Evolutionary conservation across 192 early-diverging fungal genomes (phyloP).

Genomic region (Backusella tarrabulga): DNA sequence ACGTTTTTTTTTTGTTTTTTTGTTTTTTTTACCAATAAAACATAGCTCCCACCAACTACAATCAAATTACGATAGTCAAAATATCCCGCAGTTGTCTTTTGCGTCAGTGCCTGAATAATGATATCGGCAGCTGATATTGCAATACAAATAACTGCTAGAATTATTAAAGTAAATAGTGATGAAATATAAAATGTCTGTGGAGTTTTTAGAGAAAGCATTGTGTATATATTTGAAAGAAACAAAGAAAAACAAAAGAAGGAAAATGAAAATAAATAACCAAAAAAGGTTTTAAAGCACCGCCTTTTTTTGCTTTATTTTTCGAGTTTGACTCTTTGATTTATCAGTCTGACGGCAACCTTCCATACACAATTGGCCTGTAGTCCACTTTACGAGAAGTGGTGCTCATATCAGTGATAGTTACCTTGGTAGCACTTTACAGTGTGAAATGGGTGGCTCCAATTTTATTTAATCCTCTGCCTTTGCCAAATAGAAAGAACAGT

Average conservation of each 20-base stretch:
- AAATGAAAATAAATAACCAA: background rate
- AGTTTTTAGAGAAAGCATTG: background rate
- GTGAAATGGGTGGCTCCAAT: too few relatives aligned
- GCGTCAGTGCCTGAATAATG: slow-evolving; percentile 46
- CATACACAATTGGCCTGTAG: too few relatives aligned
- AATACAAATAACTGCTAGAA: slow-evolving; percentile 38
- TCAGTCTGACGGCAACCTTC: too few relatives aligned
- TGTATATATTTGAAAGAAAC: background rate
- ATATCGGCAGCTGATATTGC: slow-evolving; percentile 33
- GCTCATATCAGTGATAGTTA: too few relatives aligned
- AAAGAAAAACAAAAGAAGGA: background rate
- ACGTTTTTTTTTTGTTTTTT: too few relatives aligned
- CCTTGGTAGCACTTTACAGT: too few relatives aligned
- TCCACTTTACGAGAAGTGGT: too few relatives aligned
- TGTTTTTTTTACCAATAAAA: slow-evolving; percentile 35
- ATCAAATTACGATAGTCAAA: slow-evolving; percentile 47
- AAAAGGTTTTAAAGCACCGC: background rate
- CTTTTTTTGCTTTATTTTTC: too few relatives aligned
- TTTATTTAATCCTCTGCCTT: too few relatives aligned
- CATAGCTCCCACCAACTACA: slow-evolving; percentile 48
- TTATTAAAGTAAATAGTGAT: slow-evolving; percentile 31
- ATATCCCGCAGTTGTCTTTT: slow-evolving; percentile 18
- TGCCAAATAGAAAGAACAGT: too few relatives aligned
- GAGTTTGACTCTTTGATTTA: too few relatives aligned
- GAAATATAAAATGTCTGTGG: slow-evolving; percentile 20